phyloP scores from a whole-genome alignment of 352 stramenopile genomes.

The Phytophthora niederhauseri region DNA sequence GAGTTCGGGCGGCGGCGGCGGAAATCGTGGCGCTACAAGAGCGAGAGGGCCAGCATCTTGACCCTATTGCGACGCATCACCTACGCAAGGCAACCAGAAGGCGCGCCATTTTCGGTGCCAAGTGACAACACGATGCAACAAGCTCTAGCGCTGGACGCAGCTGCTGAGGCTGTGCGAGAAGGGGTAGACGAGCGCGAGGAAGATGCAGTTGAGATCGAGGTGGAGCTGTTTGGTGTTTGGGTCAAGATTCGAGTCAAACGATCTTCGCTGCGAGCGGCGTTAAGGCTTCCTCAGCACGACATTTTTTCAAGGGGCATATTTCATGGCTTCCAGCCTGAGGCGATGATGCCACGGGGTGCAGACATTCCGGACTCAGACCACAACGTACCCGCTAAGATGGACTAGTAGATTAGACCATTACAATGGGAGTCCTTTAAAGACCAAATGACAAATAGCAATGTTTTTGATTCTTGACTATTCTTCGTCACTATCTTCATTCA shows the following conservation, averaged over 20 bases:
- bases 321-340: slow-evolving; percentile 6
- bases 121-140: slow-evolving; percentile 20
- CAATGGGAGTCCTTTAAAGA: neutral
- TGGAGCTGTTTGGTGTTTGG: neutral
- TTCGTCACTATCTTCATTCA: neutral
- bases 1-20: slow-evolving; percentile 1
- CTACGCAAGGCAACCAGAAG: slow-evolving; percentile 3
- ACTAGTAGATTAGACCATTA: too few species aligned
- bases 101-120: neutral
- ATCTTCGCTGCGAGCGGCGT: slow-evolving; percentile 1
- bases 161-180: neutral
- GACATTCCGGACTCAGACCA: slow-evolving; percentile 10
- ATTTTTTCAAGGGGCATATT: slow-evolving; percentile 13
- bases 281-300: slow-evolving; percentile 5
- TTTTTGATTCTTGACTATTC: neutral
- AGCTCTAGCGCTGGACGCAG: neutral
- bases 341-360: slow-evolving; percentile 3
- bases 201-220: neutral
- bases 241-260: slow-evolving; percentile 10
- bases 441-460: neutral
- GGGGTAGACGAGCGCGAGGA: neutral
- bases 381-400: neutral
- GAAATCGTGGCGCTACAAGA: slow-evolving; percentile 9
- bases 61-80: slow-evolving; percentile 4
- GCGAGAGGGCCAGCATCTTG: neutral